phyloP scores from a whole-genome alignment of 2,329 filamentous ascomycete species.

The Rachicladosporium sp. region DNA sequence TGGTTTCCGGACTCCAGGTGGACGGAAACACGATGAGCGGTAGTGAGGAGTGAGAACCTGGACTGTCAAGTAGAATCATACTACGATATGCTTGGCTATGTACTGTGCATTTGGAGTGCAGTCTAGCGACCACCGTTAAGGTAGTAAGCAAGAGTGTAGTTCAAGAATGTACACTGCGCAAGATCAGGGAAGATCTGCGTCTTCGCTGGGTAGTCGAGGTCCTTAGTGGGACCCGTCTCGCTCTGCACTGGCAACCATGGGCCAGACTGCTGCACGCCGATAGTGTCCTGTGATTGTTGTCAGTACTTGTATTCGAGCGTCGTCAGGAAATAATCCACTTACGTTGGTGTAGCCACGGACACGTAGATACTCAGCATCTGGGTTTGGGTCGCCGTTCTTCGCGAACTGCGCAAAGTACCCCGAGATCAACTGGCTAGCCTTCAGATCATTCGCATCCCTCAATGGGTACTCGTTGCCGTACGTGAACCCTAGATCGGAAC shows the following conservation, averaged over 20 bases:
- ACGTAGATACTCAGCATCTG: constrained; percentile 31
- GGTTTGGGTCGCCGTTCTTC: constrained; percentile 40
- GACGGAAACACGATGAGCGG: too few species aligned
- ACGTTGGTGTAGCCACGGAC: constrained; percentile 36
- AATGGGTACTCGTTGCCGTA: constrained; percentile 26
- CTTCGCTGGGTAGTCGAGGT: constrained; percentile 36
- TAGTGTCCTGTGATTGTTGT: constrained; percentile 10
- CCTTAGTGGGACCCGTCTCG: constrained; percentile 27
- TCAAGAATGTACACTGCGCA: constrained; percentile 38
- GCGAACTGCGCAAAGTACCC: constrained; percentile 42
- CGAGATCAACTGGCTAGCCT: constrained; percentile 32
- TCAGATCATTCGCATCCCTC: constrained; percentile 40
- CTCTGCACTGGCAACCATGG: constrained; percentile 27
- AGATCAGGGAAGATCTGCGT: constrained; percentile 35
- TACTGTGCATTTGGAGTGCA: too few species aligned
- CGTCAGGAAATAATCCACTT: neutral
- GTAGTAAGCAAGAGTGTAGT: constrained; percentile 35
- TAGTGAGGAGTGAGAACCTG: too few species aligned
- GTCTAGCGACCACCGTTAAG: constrained; percentile 15
- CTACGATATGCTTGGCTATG: too few species aligned
- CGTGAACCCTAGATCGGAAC: constrained; percentile 32
- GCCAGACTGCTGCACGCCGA: constrained; percentile 29
- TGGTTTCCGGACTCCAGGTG: too few species aligned
- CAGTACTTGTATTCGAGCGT: neutral
- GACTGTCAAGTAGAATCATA: too few species aligned